Percentiles rank a stretch among this genome's conserved stretches.
These are phyloP conservation scores for Acorus gramineus DNA, from an alignment of 106 monocot species.

Conservation along the genomic window DNA sequence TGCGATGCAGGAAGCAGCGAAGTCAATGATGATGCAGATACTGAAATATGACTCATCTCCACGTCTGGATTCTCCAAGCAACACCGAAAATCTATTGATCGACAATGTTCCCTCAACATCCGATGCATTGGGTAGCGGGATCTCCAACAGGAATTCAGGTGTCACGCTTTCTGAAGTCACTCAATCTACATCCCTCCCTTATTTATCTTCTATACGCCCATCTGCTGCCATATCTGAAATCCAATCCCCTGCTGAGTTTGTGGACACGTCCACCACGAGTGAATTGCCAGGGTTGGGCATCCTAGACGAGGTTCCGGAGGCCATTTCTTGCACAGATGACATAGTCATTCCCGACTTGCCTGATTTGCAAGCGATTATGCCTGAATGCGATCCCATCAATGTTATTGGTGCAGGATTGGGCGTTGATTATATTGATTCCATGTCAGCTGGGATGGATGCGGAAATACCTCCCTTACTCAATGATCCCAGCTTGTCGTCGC, in stretches of 20 bases:
- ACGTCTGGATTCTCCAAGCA: conserved; percentile 15
- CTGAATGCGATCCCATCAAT: background rate
- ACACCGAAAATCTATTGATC: conserved; percentile 14
- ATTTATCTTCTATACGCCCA: conserved; percentile 12
- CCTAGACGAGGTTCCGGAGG: conserved; percentile 8
- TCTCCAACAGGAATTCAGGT: conserved; percentile 16
- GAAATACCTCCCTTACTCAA: background rate
- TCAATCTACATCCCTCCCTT: conserved; percentile 7
- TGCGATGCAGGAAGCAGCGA: conserved; percentile 16
- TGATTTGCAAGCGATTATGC: conserved; percentile 7
- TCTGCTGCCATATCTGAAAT: conserved; percentile 18
- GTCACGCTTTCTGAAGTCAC: conserved; percentile 29
- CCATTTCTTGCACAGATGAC: conserved; percentile 2
- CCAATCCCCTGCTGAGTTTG: conserved; percentile 7
- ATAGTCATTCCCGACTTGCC: conserved; percentile 5
- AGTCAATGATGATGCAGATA: conserved; percentile 36
- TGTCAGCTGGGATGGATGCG: background rate
- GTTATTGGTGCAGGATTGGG: conserved; percentile 6
- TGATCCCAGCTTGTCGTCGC: background rate
- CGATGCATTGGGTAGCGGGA: conserved; percentile 14
- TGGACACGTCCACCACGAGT: background rate
- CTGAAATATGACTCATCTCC: conserved; percentile 21
- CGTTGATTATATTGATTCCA: conserved; percentile 1
- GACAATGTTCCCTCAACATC: conserved; percentile 14
- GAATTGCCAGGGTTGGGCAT: conserved; percentile 8